Conservation (phyloP, 441 rosid genomes). For the Francoa sonchifolia region DNA sequence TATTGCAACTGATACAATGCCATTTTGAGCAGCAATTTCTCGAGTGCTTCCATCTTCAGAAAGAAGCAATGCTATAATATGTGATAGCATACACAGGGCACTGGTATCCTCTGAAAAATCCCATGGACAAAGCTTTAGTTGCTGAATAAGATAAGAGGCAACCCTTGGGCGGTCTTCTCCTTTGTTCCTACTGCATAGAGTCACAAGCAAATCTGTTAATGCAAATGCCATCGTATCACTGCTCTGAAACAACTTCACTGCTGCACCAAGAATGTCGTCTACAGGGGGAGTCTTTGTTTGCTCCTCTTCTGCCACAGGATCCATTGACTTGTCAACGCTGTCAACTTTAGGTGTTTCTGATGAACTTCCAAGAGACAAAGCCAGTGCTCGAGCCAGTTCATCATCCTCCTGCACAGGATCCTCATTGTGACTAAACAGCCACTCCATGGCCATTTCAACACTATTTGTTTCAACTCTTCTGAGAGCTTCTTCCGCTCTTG, state of each 20-base stretch:
- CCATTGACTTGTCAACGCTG: conserved; percentile 53
- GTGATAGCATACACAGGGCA: conserved; percentile 73
- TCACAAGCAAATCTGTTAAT: conserved; percentile 76
- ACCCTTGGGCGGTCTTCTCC: conserved; percentile 69
- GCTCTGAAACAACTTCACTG: conserved; percentile 66
- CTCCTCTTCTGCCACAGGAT: conserved; percentile 43
- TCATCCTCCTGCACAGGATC: conserved; percentile 98
- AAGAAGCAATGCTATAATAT: conserved; percentile 69
- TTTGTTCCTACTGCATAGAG: conserved; percentile 79
- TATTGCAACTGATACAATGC: conserved; percentile 50
- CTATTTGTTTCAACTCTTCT: conserved; percentile 90
- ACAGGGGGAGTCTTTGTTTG: conserved; percentile 47
- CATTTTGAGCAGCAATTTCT: conserved; percentile 73
- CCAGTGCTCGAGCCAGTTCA: conserved; percentile 95
- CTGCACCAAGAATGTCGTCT: conserved; percentile 76
- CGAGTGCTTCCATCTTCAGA: conserved; percentile 69
- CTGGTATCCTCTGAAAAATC: conserved; percentile 63
- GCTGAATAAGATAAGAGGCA: conserved; percentile 66
- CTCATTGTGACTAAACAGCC: conserved; percentile 78
- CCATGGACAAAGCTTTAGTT: conserved; percentile 61
- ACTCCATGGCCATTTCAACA: conserved; percentile 98
- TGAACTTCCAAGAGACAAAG: conserved; percentile 84
- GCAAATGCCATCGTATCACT: conserved; percentile 70
- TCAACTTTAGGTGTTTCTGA: conserved; percentile 77
- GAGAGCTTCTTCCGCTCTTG: conserved; percentile 92